phyloP scores from a whole-genome alignment of 225 moss, liverwort and hornwort species.

The Pseudisothecium myosuroides region DNA sequence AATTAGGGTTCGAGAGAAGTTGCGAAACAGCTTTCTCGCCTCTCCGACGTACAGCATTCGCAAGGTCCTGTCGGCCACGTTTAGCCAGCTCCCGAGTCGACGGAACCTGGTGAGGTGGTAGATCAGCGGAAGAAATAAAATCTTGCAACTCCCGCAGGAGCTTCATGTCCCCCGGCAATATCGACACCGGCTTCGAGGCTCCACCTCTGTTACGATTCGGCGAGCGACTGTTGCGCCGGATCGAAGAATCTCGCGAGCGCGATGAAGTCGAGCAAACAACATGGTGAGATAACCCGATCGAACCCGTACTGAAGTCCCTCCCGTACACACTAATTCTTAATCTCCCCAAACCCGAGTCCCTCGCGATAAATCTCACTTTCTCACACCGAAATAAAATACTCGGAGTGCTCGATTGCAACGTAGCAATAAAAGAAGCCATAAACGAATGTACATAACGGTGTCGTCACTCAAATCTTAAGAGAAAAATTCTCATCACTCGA shows the following conservation, averaged over 20 bases:
- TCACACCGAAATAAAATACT: not conserved
- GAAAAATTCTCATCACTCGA: not conserved
- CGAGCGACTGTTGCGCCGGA: not conserved
- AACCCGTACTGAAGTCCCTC: not conserved
- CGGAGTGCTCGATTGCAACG: constrained; percentile 2
- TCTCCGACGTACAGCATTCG: constrained; percentile 71
- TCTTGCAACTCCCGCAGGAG: constrained; percentile 65
- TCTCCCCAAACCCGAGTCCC: not conserved
- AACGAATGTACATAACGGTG: not conserved
- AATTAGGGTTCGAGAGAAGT: constrained; percentile 67
- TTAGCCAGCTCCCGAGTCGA: constrained; percentile 59
- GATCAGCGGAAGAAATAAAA: constrained; percentile 47
- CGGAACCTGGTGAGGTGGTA: constrained; percentile 65
- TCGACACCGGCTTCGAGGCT: constrained; percentile 14
- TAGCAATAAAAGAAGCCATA: constrained; percentile 13
- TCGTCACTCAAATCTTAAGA: not conserved
- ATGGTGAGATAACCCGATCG: not conserved
- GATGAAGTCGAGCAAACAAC: constrained; percentile 33
- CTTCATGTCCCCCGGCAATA: constrained; percentile 47
- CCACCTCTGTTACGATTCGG: constrained; percentile 2
- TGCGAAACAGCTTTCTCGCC: constrained; percentile 69
- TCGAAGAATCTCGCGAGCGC: constrained; percentile 10
- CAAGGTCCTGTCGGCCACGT: constrained; percentile 76
- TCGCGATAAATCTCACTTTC: not conserved
- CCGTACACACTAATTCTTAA: not conserved